Base-by-base conservation (phyloP, 1,284 basidiomycete species). In the Irpex rosettiformis region DNA sequence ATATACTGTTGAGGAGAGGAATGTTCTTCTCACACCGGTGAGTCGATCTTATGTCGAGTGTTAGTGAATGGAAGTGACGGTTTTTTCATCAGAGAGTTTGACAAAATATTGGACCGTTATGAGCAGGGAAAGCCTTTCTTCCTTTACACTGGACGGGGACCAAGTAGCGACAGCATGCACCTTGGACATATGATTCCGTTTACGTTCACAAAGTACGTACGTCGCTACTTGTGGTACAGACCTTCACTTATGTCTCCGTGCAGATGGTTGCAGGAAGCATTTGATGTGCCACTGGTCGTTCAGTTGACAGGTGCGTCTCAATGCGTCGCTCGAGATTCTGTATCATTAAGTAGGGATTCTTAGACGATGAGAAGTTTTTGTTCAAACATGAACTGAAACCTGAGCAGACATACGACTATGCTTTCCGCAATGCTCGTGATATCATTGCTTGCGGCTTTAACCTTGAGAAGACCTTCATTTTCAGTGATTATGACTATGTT, bases 321-420 rank as follows among this genome's bases (percentile, higher is more conserved):
- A n/a, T n/a, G n/a, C n/a, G n/a, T n/a, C n/a, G n/a, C n/a, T n/a
- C n/a, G n/a, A n/a, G n/a, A n/a, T n/a, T n/a, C n/a, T n/a, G n/a
- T n/a, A n/a, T n/a, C n/a, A n/a, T n/a, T n/a, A n/a, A n/a, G n/a
- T n/a, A n/a, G n/a, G n/a, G 40, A 28, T 45, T 2, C 30, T 8
- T 65, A 94, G 97, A 99, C 70, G 97, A 99, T 73, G 97, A 99
- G 73, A 99, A 99, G 75, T 99, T 99, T 79, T 76, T 99, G 57
- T 97, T 99, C 82, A 97, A 98, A 75, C 91, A 94, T 56, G 88
- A 94, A 63, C 84, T 97, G 61, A 95, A 93, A 70, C 81, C 93
- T 48, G 93, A 98, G 65, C 91, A 99, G 72, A 93, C 92, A 53
- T 85, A 88, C 68, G 80, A 82, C 43, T 98, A 95, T 72, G 86